These are phyloP conservation scores for Chrysanthemum seticuspe DNA, from an alignment of 129 eudicot genomes.

Conservation along the genomic window DNA sequence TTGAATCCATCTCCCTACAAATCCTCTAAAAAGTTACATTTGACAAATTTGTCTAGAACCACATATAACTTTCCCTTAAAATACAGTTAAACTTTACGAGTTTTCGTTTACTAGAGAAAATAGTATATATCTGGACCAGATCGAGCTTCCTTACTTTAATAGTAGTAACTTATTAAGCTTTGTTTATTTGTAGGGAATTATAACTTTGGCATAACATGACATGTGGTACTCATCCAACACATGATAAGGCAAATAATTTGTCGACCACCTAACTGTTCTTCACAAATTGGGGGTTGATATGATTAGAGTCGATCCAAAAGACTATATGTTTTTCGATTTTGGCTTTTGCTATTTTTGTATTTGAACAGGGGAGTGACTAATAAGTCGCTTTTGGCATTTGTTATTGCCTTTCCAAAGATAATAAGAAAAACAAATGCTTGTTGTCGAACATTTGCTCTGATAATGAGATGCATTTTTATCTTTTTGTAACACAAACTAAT, in stretches of 20 bases:
- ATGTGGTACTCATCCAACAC: constrained; percentile 17
- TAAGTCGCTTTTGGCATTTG: too few relatives aligned
- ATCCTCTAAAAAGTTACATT: neutral
- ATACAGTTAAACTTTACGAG: neutral
- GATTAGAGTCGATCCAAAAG: constrained; percentile 7
- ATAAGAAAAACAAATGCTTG: too few relatives aligned
- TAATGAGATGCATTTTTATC: too few relatives aligned
- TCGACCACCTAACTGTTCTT: too few relatives aligned
- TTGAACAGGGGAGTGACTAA: too few relatives aligned
- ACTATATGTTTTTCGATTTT: neutral
- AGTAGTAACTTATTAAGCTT: neutral
- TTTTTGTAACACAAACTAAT: too few relatives aligned
- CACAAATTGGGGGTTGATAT: neutral
- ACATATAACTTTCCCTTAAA: too few relatives aligned
- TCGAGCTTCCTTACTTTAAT: neutral
- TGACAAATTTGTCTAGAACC: neutral
- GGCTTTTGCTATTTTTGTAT: neutral
- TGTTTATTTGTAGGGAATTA: constrained; percentile 1
- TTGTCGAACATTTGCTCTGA: too few relatives aligned
- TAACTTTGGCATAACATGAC: constrained; percentile 19
- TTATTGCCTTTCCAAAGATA: too few relatives aligned
- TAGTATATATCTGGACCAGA: constrained; percentile 8
- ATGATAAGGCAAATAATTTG: too few relatives aligned
- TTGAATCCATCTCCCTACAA: too few relatives aligned
- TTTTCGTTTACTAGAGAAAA: neutral